Base-by-base conservation (phyloP, 1,284 basidiomycete species). In the Apiotrichum montevideense region DNA sequence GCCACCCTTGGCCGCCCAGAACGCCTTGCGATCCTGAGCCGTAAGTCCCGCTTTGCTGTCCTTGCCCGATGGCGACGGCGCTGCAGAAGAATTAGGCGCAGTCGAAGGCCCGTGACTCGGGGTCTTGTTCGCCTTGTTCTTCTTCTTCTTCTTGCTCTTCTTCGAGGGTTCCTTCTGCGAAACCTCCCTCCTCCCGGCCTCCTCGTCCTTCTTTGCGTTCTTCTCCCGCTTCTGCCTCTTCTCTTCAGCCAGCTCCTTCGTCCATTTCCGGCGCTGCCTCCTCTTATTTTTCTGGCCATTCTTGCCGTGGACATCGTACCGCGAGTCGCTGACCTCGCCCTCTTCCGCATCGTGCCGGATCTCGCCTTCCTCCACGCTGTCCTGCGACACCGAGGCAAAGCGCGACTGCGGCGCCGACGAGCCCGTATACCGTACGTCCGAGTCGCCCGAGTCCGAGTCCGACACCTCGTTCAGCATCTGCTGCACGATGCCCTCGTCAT, bases 1-100 rank as follows among this genome's bases (percentile, higher is more conserved):
- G 29, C 47, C 55, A 14, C 42, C 54, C 51, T 52, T 56, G 34
- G 50, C 40, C 1, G 55, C 53, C 61, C 61, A 63, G 42, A 59
- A 63, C n/a, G 55, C 61, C 34, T 50, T 44, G 33, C 57, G 39
- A 8, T 47, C 54, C 35, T 39, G 35, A 7, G 44, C 51, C 6
- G 34, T 35, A 2, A 40, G 49, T 2, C 21, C 21, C 21, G 21
- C 21, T 21, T 21, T 21, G 21, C 21, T 21, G 21, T 21, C 21
- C 21, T 21, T 21, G 21, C 21, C 21, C 21, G 21, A 21, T 21
- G 21, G 21, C 21, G 43, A 29, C 43, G 21, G 7, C n/a, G 43
- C 6, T 15, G 43, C 43, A 45, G n/a, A 21, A 5, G 15, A 8
- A 5, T 8, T 29, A n/a, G 6, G 5, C 8, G 9, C 43, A 7